Base-by-base conservation (phyloP, 106 monocot species). In the Phalaenopsis aphrodite region DNA sequence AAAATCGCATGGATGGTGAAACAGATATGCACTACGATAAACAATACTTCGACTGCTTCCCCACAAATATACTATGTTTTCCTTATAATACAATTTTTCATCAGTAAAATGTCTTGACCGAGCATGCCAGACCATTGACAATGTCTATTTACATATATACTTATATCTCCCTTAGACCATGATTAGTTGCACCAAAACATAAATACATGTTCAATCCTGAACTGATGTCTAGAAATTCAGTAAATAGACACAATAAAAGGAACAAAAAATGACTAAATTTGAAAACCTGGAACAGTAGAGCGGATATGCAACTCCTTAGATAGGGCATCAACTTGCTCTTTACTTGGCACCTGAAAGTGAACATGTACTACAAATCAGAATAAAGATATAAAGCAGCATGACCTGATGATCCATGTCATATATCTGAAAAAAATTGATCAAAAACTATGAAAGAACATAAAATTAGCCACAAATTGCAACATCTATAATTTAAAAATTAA, bases 301-400 rank as follows among this genome's bases (percentile, higher is more conserved):
- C 98, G 94, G 64, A 66, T 87, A 80, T 81, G 81, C 85, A 99
- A 79, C 79, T 99, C 98, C 66, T 89, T 82, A 3, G 98, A 94
- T 58, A 99, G 75, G 46, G 89, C 86, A 91, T 86, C 84, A 57
- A 86, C 91, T 91, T 99, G 98, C 56, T 91, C 91, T 87, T 94
- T 92, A 85, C 58, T 94, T 75, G 98, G 98, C 16, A 99, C 94
- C 98, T 99, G 82, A 15, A 76, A 23, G 48, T 3, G 23, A 12
- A 76, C 43, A 74, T 74, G 74, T 43, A 74, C 52, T 52, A 52
- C 11, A 48, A 48, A 76, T 76, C 76, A 48, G 49, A 46, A 76
- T 49, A 76, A 1, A 12, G 11, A 46, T 11, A 48, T 76, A 2
- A 76, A 76, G 24, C 42, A 49, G 42, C 43, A 74, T 45, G n/a